These are phyloP conservation scores for Phalaenopsis aphrodite DNA, from an alignment of 106 monocot genomes.

Conservation along the genomic window DNA sequence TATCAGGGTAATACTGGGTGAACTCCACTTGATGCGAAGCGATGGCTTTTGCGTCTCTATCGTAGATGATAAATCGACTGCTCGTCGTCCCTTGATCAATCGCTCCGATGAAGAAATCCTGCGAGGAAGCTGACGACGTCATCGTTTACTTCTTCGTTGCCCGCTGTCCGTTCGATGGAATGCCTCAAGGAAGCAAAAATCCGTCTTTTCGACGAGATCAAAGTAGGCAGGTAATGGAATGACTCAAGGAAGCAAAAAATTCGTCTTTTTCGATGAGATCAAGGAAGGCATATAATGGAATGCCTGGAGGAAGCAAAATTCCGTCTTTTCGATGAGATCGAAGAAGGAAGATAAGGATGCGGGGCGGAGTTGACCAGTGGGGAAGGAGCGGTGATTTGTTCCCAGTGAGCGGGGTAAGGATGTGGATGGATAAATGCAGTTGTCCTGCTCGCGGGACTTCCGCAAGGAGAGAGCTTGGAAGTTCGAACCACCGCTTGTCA, in stretches of 20 bases:
- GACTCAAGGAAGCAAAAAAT: not conserved
- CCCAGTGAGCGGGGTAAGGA: not conserved
- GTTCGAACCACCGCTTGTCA: too few relatives aligned
- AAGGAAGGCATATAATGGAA: not conserved
- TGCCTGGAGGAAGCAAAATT: not conserved
- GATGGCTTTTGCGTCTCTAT: constrained; percentile 36
- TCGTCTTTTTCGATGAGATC: not conserved
- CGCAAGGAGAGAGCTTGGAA: too few relatives aligned
- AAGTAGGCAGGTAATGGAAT: not conserved
- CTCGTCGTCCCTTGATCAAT: constrained; percentile 91
- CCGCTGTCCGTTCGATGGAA: not conserved
- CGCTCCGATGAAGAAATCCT: constrained; percentile 44
- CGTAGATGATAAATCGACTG: constrained; percentile 81
- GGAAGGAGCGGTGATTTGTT: not conserved
- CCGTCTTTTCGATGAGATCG: not conserved
- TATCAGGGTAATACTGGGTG: constrained; percentile 84
- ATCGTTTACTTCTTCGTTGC: constrained; percentile 5
- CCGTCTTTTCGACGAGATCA: not conserved
- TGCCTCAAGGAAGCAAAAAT: not conserved
- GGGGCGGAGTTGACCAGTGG: not conserved
- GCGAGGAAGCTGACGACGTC: constrained; percentile 9
- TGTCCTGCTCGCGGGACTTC: too few relatives aligned
- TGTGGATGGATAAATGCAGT: not conserved
- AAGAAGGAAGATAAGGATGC: not conserved
- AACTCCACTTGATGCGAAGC: constrained; percentile 85